phyloP scores from a whole-genome alignment of 2,329 filamentous ascomycete species.

The Chrysosporium queenslandicum region DNA sequence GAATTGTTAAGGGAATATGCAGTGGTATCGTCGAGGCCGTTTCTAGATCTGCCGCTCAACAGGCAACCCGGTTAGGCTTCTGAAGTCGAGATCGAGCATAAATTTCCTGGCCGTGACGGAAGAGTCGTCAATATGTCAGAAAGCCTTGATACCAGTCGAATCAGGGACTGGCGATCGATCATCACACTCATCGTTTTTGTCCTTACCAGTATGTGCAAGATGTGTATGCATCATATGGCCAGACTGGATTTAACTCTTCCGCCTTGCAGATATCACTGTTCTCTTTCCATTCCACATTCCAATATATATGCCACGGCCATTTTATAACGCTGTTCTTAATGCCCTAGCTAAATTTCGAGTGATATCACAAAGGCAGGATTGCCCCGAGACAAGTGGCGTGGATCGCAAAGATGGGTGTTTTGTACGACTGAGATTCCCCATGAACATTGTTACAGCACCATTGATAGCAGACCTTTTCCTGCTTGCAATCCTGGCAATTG shows the following conservation, averaged over 20 bases:
- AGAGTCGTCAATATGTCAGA: conserved; percentile 21
- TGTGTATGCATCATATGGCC: not conserved
- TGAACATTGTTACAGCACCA: conserved; percentile 63
- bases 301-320: conserved; percentile 46
- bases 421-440: conserved; percentile 48
- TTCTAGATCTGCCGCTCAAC: too few species aligned
- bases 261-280: conserved; percentile 51
- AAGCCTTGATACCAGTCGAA: conserved; percentile 44
- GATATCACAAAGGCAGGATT: conserved; percentile 37
- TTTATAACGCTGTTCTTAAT: conserved; percentile 41
- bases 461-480: conserved; percentile 62
- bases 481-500: conserved; percentile 59
- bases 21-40: too few species aligned
- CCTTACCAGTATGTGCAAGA: conserved; percentile 52
- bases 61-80: too few species aligned
- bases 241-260: conserved; percentile 4
- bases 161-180: conserved; percentile 58
- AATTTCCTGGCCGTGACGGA: not conserved
- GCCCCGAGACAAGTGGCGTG: conserved; percentile 18
- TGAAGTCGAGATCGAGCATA: not conserved
- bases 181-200: conserved; percentile 60
- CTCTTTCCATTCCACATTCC: conserved; percentile 60
- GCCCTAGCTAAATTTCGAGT: conserved; percentile 43
- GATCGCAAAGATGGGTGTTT: conserved; percentile 33
- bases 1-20: too few species aligned